These are phyloP conservation scores for Aspergillus conjunctus DNA, from an alignment of 495 filamentous ascomycete species.

Conservation along the genomic window DNA sequence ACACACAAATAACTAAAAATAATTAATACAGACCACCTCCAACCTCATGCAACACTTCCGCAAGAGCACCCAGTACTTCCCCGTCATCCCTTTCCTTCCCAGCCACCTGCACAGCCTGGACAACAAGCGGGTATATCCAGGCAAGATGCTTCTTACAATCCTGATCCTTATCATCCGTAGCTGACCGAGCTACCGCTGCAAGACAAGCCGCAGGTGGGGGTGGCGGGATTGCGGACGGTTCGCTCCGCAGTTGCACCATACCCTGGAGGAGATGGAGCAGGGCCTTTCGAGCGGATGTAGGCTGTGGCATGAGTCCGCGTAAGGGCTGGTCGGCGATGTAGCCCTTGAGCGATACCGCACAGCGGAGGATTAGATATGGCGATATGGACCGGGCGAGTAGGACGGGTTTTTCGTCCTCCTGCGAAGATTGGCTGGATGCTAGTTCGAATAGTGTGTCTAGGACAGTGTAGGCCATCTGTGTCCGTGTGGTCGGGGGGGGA, in stretches of 20 bases:
- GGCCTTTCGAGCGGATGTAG: constrained; percentile 75
- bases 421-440: constrained; percentile 41
- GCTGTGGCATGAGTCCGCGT: constrained; percentile 89
- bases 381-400: constrained; percentile 74
- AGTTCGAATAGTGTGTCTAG: constrained; percentile 81
- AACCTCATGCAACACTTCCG: constrained; percentile 68
- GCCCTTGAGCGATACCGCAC: constrained; percentile 72
- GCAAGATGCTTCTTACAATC: constrained; percentile 72
- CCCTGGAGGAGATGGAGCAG: constrained; percentile 68
- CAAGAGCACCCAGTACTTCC: constrained; percentile 60
- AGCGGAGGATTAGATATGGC: constrained; percentile 82
- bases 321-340: constrained; percentile 94
- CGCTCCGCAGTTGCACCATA: constrained; percentile 66
- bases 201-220: constrained; percentile 32
- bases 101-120: constrained; percentile 68
- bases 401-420: constrained; percentile 18
- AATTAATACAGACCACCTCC: constrained; percentile 35
- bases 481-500: constrained; percentile 61
- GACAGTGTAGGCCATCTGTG: constrained; percentile 75
- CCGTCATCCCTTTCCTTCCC: constrained; percentile 62
- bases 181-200: constrained; percentile 8
- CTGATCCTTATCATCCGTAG: constrained; percentile 1
- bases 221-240: constrained; percentile 71
- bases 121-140: constrained; percentile 79
- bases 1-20: constrained; percentile 2